phyloP scores from a whole-genome alignment of 2,329 filamentous ascomycete genomes.

The Conoideocrella luteorostrata region DNA sequence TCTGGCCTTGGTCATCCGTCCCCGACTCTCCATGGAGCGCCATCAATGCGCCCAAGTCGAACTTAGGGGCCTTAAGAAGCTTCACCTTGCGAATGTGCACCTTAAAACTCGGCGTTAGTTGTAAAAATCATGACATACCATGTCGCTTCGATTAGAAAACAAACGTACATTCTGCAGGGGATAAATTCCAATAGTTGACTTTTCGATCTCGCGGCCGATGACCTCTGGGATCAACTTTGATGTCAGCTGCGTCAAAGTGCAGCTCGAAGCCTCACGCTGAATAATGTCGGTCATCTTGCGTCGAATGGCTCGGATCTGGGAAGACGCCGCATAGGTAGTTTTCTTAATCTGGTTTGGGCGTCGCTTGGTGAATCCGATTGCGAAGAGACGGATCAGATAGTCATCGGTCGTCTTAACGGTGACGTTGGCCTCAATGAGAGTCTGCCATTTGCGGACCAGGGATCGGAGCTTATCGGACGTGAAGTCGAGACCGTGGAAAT shows the following conservation, averaged over 20 bases:
- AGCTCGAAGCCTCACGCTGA: constrained; percentile 86
- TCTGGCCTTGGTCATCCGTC: constrained; percentile 94
- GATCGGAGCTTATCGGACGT: constrained; percentile 99
- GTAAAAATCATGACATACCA: not conserved
- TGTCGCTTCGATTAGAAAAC: not conserved
- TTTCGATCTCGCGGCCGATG: constrained; percentile 99
- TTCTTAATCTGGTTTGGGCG: constrained; percentile 99
- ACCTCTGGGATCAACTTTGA: constrained; percentile 99
- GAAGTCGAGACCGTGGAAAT: constrained; percentile 99
- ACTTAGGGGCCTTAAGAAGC: constrained; percentile 97
- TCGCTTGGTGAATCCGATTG: constrained; percentile 98
- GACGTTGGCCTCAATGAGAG: constrained; percentile 98
- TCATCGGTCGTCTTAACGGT: constrained; percentile 99
- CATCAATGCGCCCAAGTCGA: constrained; percentile 94
- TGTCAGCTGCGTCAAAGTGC: constrained; percentile 92
- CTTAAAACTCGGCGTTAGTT: constrained; percentile 38
- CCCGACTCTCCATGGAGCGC: constrained; percentile 95
- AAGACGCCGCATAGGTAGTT: constrained; percentile 96
- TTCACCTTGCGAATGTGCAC: constrained; percentile 99
- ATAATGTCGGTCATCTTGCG: constrained; percentile 99
- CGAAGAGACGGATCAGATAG: constrained; percentile 98
- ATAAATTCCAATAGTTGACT: constrained; percentile 98
- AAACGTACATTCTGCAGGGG: constrained; percentile 90
- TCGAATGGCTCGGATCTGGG: constrained; percentile 95
- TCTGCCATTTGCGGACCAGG: constrained; percentile 99